Evolutionary conservation across 1,139 yeast species (phyloP).

Genomic region (Scheffersomyces parashehatae): DNA sequence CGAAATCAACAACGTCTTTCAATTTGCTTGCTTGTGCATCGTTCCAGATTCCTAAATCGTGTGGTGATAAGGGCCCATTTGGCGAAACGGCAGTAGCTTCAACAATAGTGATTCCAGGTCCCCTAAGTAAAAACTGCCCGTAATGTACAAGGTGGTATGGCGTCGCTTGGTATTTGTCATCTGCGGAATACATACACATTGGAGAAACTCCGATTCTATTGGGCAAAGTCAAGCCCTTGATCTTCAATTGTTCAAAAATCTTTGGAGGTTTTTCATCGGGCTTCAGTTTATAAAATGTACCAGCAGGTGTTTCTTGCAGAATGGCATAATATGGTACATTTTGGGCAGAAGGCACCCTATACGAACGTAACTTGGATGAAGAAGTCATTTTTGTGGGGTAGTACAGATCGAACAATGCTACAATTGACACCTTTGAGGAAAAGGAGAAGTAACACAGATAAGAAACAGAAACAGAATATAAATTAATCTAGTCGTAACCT

Average conservation of each 20-base stretch:
- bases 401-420: too few species aligned
- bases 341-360: too few species aligned
- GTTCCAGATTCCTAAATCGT: constrained; percentile 52
- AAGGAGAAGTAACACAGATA: too few species aligned
- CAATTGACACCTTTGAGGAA: too few species aligned
- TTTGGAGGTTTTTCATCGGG: constrained; percentile 19
- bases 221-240: constrained; percentile 36
- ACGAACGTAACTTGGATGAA: too few species aligned
- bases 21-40: constrained; percentile 51
- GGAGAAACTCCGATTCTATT: constrained; percentile 61
- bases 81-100: constrained; percentile 53
- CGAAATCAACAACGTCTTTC: constrained; percentile 53
- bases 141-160: constrained; percentile 52
- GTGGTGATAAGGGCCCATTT: constrained; percentile 44
- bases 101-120: constrained; percentile 52
- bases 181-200: constrained; percentile 56
- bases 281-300: too few species aligned
- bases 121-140: constrained; percentile 43
- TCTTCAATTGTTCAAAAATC: constrained; percentile 39
- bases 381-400: too few species aligned
- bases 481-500: too few species aligned
- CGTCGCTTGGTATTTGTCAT: constrained; percentile 36
- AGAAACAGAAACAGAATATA: too few species aligned
- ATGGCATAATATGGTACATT: too few species aligned
- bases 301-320: too few species aligned